Evolutionary conservation across 2,329 filamentous ascomycete species (phyloP).

Genomic region (Cercospora sesami): DNA sequence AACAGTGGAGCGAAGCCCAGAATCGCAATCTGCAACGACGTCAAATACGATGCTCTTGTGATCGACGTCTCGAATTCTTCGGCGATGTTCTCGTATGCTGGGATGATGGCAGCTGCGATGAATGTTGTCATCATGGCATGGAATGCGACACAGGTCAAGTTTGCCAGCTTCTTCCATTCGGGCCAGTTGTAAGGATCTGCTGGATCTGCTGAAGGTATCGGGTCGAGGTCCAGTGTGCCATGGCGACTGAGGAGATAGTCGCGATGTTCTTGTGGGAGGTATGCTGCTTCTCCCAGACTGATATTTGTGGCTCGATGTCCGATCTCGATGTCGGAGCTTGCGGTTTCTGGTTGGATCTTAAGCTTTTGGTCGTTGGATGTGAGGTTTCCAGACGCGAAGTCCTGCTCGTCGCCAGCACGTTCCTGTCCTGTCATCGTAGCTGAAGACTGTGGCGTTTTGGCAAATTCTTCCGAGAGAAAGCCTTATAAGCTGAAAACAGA

Average conservation of each 20-base stretch:
- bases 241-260: slow-evolving; percentile 55
- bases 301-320: slow-evolving; percentile 34
- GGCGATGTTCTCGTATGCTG: slow-evolving; percentile 56
- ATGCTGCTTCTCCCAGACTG: slow-evolving; percentile 32
- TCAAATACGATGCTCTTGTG: slow-evolving; percentile 55
- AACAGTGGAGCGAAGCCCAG: slow-evolving; percentile 56
- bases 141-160: slow-evolving; percentile 54
- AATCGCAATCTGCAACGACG: slow-evolving; percentile 57
- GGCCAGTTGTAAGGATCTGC: slow-evolving; percentile 59
- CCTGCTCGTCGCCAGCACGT: not conserved
- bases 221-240: slow-evolving; percentile 57
- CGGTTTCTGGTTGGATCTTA: not conserved
- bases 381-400: slow-evolving; percentile 13
- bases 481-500: not conserved
- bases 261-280: slow-evolving; percentile 47
- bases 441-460: not conserved
- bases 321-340: slow-evolving; percentile 26
- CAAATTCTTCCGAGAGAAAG: not conserved
- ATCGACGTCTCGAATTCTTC: slow-evolving; percentile 52
- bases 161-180: slow-evolving; percentile 52
- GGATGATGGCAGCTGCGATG: slow-evolving; percentile 55
- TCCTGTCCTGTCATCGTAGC: not conserved
- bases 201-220: slow-evolving; percentile 52
- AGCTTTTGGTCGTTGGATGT: not conserved
- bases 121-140: slow-evolving; percentile 58